Conservation (phyloP, 2,329 filamentous ascomycete species). For the Fusarium subglutinans region DNA sequence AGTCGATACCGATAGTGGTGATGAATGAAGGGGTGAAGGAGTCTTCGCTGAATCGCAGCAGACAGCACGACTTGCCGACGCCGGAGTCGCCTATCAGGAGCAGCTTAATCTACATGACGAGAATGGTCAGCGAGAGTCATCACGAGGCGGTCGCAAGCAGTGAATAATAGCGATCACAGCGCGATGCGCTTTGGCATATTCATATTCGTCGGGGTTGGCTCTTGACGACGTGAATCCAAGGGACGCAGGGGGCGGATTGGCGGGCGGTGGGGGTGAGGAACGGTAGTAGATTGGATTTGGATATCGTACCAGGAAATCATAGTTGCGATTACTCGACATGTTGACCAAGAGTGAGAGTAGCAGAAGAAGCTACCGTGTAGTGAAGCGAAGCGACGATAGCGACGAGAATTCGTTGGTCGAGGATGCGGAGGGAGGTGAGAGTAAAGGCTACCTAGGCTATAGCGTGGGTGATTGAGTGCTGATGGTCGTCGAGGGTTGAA, state of each 20-base stretch:
- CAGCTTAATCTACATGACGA: constrained; percentile 81
- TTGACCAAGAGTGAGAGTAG: constrained; percentile 46
- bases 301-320: constrained; percentile 90
- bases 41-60: constrained; percentile 96
- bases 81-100: constrained; percentile 96
- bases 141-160: neutral
- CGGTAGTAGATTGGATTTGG: constrained; percentile 20
- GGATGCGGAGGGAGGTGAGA: constrained; percentile 3
- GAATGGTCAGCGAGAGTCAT: constrained; percentile 19
- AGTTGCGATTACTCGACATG: constrained; percentile 98
- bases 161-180: neutral
- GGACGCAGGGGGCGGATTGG: constrained; percentile 28
- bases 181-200: neutral
- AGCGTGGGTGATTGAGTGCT: constrained; percentile 5
- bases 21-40: constrained; percentile 98
- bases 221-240: constrained; percentile 4
- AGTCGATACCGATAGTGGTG: constrained; percentile 99
- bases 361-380: constrained; percentile 24
- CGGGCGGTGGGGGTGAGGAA: constrained; percentile 29
- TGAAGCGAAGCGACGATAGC: constrained; percentile 21
- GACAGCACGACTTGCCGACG: constrained; percentile 96
- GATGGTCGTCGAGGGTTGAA: constrained; percentile 33
- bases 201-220: neutral
- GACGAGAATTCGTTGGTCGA: constrained; percentile 14
- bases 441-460: neutral